phyloP scores from a whole-genome alignment of 106 monocot species.

The Cymbidium sinense region DNA sequence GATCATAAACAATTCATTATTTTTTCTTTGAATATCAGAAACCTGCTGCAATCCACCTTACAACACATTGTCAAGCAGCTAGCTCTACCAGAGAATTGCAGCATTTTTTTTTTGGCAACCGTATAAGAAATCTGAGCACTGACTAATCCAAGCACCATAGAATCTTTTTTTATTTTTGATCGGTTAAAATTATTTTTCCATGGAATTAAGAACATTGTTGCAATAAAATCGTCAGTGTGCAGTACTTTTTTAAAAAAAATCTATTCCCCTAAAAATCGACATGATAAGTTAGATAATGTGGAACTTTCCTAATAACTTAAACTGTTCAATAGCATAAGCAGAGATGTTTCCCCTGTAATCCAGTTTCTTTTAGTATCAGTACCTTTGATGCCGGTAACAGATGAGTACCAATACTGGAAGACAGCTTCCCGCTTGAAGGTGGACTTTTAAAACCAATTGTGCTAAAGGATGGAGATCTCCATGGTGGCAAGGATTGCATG shows the following conservation, averaged over 20 bases:
- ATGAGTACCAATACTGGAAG: constrained; percentile 7
- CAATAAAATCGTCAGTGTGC: neutral
- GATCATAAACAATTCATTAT: neutral
- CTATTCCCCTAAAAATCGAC: neutral
- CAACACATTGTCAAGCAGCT: neutral
- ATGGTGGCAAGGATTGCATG: constrained; percentile 63
- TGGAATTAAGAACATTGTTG: neutral
- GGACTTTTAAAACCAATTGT: constrained; percentile 18
- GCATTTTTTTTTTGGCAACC: neutral
- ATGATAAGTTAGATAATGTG: neutral
- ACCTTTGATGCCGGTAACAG: neutral
- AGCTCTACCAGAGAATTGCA: neutral
- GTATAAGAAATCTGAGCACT: neutral
- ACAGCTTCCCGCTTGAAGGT: constrained; percentile 10
- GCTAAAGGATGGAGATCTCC: constrained; percentile 48
- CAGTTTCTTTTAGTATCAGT: neutral
- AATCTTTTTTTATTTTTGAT: neutral
- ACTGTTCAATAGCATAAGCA: neutral
- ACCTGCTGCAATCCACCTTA: neutral
- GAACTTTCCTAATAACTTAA: constrained; percentile 16
- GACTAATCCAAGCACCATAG: neutral
- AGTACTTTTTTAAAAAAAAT: neutral
- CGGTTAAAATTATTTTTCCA: neutral
- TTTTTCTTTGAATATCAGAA: neutral
- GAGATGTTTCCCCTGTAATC: constrained; percentile 11